Evolutionary conservation across 2,329 filamentous ascomycete species (phyloP).

Genomic region (Hirsutella minnesotensis): DNA sequence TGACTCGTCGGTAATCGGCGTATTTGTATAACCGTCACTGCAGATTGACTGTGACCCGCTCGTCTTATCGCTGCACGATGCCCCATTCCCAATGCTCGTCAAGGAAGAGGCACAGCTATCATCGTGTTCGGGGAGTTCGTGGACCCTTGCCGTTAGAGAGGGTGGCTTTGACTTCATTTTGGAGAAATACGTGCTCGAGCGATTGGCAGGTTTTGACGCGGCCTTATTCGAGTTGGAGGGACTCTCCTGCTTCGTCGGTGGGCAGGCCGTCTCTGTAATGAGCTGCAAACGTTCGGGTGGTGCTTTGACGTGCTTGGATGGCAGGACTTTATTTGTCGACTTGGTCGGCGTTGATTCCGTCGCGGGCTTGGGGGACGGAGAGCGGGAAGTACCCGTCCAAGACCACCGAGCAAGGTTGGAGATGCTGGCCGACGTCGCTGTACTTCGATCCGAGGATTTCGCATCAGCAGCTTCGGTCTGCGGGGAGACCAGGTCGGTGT

Average conservation of each 20-base stretch:
- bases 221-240: conserved; percentile 23
- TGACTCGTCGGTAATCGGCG: conserved; percentile 30
- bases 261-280: conserved; percentile 11
- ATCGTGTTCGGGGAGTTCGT: conserved; percentile 24
- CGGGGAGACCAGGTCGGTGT: conserved; percentile 10
- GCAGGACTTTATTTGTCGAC: conserved; percentile 10
- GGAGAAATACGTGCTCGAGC: conserved; percentile 36
- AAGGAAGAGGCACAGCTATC: conserved; percentile 35
- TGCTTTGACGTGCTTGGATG: conserved; percentile 12
- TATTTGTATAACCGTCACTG: conserved; percentile 24
- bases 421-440: conserved; percentile 32
- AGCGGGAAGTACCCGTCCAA: conserved; percentile 38
- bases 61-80: conserved; percentile 22
- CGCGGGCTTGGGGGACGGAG: conserved; percentile 30
- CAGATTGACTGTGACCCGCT: conserved; percentile 26
- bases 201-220: conserved; percentile 24
- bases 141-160: conserved; percentile 27
- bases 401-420: conserved; percentile 37
- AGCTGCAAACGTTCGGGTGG: conserved; percentile 17
- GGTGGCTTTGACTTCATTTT: conserved; percentile 37
- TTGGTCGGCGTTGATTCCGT: conserved; percentile 14
- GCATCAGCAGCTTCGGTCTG: not conserved
- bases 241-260: conserved; percentile 10
- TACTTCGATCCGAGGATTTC: conserved; percentile 16
- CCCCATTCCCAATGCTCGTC: conserved; percentile 31